A percentile compares a stretch with the other conserved stretches of the same genome.
phyloP scores from a whole-genome alignment of 805 yeast species.

The Metschnikowia cerradonensis region DNA sequence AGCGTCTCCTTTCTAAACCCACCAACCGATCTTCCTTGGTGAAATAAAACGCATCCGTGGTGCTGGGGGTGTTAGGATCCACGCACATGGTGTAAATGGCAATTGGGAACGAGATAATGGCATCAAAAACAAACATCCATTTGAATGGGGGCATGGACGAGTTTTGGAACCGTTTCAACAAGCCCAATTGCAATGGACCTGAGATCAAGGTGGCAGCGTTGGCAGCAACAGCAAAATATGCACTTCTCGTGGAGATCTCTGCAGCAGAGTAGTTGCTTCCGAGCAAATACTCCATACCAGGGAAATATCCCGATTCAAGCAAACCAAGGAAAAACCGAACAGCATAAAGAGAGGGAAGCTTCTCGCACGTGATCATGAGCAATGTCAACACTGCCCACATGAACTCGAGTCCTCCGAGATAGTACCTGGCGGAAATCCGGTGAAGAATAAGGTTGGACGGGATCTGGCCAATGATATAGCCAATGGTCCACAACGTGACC shows the following conservation, averaged over 20 bases:
- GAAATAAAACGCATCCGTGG: constrained; percentile 31
- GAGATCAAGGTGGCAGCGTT: constrained; percentile 27
- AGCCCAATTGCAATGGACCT: constrained; percentile 31
- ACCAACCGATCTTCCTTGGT: constrained; percentile 29
- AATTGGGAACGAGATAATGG: constrained; percentile 31
- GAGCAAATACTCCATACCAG: constrained; percentile 53
- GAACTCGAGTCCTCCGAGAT: constrained; percentile 41
- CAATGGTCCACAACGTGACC: constrained; percentile 16
- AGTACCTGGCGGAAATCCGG: constrained; percentile 40
- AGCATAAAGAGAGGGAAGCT: constrained; percentile 12
- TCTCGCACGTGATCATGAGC: constrained; percentile 22
- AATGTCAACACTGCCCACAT: constrained; percentile 38
- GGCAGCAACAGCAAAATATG: constrained; percentile 29
- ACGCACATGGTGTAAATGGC: constrained; percentile 30
- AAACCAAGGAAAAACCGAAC: constrained; percentile 33
- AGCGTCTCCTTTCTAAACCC: constrained; percentile 41
- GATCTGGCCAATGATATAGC: constrained; percentile 15
- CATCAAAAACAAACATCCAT: constrained; percentile 35
- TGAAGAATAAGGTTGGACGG: constrained; percentile 30
- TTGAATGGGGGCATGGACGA: constrained; percentile 26
- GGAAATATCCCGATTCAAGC: constrained; percentile 48
- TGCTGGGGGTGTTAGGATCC: constrained; percentile 34
- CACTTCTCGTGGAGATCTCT: constrained; percentile 28
- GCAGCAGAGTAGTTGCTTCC: constrained; percentile 28
- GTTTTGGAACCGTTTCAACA: constrained; percentile 23